Evolutionary conservation across 2,329 filamentous ascomycete genomes (phyloP).

Genomic region (Cercospora sp.): DNA sequence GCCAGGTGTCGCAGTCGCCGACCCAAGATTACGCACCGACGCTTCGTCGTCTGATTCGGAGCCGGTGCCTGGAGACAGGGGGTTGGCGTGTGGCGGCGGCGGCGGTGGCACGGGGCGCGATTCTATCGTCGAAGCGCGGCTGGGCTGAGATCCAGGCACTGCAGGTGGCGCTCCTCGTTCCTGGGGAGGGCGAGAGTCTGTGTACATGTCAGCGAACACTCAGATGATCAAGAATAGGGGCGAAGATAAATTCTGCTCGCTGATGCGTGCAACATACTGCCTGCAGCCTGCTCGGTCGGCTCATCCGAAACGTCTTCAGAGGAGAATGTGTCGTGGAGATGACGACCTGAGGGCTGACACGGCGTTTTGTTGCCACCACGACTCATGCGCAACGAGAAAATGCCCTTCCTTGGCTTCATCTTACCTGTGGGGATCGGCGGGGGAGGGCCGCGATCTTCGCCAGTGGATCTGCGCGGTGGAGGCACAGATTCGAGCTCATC

Average conservation of each 20-base stretch:
- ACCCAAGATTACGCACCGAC: conserved; percentile 52
- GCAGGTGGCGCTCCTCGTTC: conserved; percentile 25
- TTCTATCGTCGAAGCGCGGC: conserved; percentile 26
- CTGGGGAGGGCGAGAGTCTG: conserved; percentile 26
- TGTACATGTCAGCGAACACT: conserved; percentile 11
- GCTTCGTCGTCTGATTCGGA: conserved; percentile 89
- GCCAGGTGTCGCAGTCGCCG: conserved; percentile 42
- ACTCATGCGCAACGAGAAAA: conserved; percentile 15
- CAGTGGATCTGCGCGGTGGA: conserved; percentile 43
- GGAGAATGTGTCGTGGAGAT: conserved; percentile 9
- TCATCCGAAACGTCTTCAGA: conserved; percentile 18
- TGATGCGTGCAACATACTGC: conserved; percentile 17
- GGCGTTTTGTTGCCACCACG: conserved; percentile 12
- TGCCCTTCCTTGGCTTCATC: conserved; percentile 27
- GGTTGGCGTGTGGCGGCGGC: conserved; percentile 30
- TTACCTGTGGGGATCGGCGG: conserved; percentile 54
- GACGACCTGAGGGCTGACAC: conserved; percentile 10
- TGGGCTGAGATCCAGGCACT: conserved; percentile 21
- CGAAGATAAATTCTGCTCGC: conserved; percentile 16
- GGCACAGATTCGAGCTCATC: conserved; percentile 52
- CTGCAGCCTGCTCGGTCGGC: conserved; percentile 9
- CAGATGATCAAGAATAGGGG: conserved; percentile 8
- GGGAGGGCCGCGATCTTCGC: conserved; percentile 42
- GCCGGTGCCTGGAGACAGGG: conserved; percentile 68
- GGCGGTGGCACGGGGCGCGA: conserved; percentile 40